Evolutionary conservation across 768 basidiomycete genomes (phyloP), one percentile per base, ranked within the genome.

Genomic region (Myochromella boudieri): DNA sequence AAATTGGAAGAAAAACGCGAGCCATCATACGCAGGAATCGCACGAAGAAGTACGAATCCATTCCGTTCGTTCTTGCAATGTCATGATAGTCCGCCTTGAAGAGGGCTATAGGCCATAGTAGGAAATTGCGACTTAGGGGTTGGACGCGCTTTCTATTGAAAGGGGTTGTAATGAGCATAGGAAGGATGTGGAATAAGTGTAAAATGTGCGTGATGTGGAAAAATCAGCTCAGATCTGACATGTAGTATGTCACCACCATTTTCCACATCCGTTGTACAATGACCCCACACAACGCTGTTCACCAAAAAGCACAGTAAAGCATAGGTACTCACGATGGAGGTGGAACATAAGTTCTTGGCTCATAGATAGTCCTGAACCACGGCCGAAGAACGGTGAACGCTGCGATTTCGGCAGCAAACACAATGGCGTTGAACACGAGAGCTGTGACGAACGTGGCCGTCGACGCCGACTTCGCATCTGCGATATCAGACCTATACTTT

Each of bases 21-120:
- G 82, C 63, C 81, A 97, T 87, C 75, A 97, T 84, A 39, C 85
- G 81, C 22, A 91, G 73, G 65, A 90, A 97, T 43, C 92, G 87
- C 36, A 97, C 85, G 57, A 89, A 99, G 60, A 95, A 85, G 69
- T 95, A 99, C 12, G 93, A 89, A 62, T 98, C 95, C 48, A 88
- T 72, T 21, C 92, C 92, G 52, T 93, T 94, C 33, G 78, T 75
- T 33, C 70, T 68, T 49, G 82, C 76, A 47, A 91, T 81, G 18
- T 72, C 75, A 22, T 67, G 67, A 58, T 84, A 81, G 59, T 91
- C 78, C 2, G 84, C 75, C 2, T 70, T 72, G 66, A 69, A 83
- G 15, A 94, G 64, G 0, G 80, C 73, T 15, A 77, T 48, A 1
- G 87, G 85, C 91, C 91, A 95, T 26, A 73, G 59, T n/a, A n/a